Evolutionary conservation across 225 moss, liverwort and hornwort species (phyloP).

Genomic region (Bryum argenteum): DNA sequence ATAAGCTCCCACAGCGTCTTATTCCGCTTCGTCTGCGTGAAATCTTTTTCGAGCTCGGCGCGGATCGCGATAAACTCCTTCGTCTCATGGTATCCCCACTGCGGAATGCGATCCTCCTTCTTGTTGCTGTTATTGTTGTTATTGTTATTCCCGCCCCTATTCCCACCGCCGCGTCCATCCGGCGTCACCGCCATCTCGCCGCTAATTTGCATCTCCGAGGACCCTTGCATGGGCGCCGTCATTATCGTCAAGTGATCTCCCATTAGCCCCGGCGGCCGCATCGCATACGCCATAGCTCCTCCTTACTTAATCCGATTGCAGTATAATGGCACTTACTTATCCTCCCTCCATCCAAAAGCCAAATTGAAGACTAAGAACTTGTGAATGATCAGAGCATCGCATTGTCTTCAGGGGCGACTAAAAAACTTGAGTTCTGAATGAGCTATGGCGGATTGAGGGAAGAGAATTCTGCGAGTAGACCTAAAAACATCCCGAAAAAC

Average conservation of each 20-base stretch:
- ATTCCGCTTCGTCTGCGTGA: slow-evolving; percentile 95
- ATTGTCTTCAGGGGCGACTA: neutral
- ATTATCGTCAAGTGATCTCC: slow-evolving; percentile 59
- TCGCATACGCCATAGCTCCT: slow-evolving; percentile 38
- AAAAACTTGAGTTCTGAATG: neutral
- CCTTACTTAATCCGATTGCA: neutral
- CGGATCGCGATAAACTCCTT: slow-evolving; percentile 94
- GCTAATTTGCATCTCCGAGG: slow-evolving; percentile 19
- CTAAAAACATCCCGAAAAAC: slow-evolving; percentile 9
- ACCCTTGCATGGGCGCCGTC: slow-evolving; percentile 39
- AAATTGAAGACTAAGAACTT: slow-evolving; percentile 3
- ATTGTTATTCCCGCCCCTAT: slow-evolving; percentile 6
- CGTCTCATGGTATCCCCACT: slow-evolving; percentile 94
- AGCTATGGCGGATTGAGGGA: slow-evolving; percentile 9
- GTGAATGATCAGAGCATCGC: neutral
- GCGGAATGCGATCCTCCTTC: slow-evolving; percentile 96
- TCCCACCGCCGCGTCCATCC: slow-evolving; percentile 43
- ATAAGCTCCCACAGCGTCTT: slow-evolving; percentile 99
- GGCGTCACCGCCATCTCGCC: slow-evolving; percentile 49
- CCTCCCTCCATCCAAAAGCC: slow-evolving; percentile 24
- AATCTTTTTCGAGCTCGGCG: slow-evolving; percentile 96
- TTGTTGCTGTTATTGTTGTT: slow-evolving; percentile 38
- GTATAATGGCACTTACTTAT: neutral
- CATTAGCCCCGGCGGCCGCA: slow-evolving; percentile 44
- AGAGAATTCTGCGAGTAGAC: slow-evolving; percentile 6